A percentile compares a stretch with the other conserved stretches of the same genome.
Conservation (phyloP, 768 basidiomycete genomes). For the Agrocybe praecox region DNA sequence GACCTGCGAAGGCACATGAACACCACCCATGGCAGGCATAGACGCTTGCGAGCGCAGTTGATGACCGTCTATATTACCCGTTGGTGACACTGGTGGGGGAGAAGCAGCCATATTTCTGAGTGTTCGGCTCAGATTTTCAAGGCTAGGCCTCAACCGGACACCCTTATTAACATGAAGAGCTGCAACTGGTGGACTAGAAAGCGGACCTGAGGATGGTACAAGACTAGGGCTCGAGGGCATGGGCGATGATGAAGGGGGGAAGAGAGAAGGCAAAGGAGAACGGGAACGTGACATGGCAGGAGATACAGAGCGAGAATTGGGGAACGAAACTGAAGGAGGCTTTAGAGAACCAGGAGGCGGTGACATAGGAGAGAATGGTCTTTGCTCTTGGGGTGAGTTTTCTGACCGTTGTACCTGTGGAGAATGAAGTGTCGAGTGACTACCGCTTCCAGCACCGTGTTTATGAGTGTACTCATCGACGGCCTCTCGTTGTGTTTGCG, state of each 20-base stretch:
- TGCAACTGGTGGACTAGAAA: not conserved
- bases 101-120: not conserved
- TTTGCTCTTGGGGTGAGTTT: not conserved
- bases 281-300: constrained; percentile 12
- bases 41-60: not conserved
- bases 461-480: not conserved
- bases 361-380: constrained; percentile 5
- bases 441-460: constrained; percentile 11
- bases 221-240: constrained; percentile 5
- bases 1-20: too few relatives aligned
- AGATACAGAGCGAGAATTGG: constrained; percentile 18
- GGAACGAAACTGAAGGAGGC: constrained; percentile 22
- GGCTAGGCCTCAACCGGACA: not conserved
- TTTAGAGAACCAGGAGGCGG: constrained; percentile 7
- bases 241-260: constrained; percentile 6
- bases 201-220: not conserved
- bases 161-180: not conserved
- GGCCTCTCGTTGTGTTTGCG: not conserved
- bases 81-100: constrained; percentile 10
- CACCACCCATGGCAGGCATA: too few relatives aligned
- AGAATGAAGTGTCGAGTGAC: constrained; percentile 13
- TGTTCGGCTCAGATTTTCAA: not conserved
- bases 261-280: constrained; percentile 9
- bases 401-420: not conserved
- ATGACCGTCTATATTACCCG: not conserved